These are phyloP conservation scores for Rhodotorula sphaerocarpa DNA, from an alignment of 768 basidiomycete species.

Conservation along the genomic window DNA sequence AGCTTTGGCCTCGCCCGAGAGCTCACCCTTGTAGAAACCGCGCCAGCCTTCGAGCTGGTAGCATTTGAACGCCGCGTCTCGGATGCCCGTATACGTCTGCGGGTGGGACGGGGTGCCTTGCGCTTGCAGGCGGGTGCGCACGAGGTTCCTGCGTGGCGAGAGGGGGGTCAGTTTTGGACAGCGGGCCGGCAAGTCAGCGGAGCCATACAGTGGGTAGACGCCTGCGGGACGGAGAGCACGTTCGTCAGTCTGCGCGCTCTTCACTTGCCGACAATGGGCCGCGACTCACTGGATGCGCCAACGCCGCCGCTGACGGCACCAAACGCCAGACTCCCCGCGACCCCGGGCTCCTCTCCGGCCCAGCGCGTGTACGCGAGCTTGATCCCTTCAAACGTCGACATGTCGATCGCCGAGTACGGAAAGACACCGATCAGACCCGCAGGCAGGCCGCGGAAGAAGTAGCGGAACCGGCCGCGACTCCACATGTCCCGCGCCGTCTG, in stretches of 20 bases:
- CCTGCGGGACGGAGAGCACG: constrained; percentile 1
- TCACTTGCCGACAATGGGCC: not conserved
- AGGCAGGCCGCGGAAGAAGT: constrained; percentile 82
- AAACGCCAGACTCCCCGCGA: constrained; percentile 60
- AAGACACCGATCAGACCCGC: constrained; percentile 94
- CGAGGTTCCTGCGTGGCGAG: constrained; percentile 48
- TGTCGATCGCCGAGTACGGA: constrained; percentile 80
- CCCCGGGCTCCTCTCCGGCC: constrained; percentile 77
- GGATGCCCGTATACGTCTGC: constrained; percentile 74
- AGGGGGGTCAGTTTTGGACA: not conserved
- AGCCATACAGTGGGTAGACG: constrained; percentile 34
- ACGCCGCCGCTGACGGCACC: constrained; percentile 31
- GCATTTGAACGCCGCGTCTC: constrained; percentile 73
- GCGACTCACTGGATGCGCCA: constrained; percentile 28
- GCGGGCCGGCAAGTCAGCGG: not conserved
- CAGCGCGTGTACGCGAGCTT: constrained; percentile 83
- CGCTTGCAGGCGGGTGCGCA: constrained; percentile 89
- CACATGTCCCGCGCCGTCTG: constrained; percentile 66
- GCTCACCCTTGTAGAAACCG: constrained; percentile 64
- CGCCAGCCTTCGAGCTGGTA: constrained; percentile 79
- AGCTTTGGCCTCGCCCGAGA: not conserved
- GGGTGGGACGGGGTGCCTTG: constrained; percentile 94
- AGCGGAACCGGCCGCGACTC: constrained; percentile 64
- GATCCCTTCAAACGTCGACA: constrained; percentile 80
- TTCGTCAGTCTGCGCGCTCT: not conserved